phyloP scores from a whole-genome alignment of 2,329 filamentous ascomycete species.

The Talaromyces sp. region DNA sequence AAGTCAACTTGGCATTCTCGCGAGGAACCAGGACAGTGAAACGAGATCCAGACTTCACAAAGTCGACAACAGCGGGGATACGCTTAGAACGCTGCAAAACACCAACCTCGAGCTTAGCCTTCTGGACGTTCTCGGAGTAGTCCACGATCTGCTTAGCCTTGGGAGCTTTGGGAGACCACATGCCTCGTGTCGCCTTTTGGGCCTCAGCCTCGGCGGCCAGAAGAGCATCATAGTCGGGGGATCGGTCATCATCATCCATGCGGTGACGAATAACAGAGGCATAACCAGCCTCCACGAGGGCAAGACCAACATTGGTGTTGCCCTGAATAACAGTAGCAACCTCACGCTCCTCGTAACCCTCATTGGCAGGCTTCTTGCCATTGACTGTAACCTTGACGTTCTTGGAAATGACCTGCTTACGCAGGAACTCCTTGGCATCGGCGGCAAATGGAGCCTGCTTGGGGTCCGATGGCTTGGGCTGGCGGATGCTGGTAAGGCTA shows the following conservation, averaged over 20 bases:
- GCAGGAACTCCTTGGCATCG: slow-evolving; percentile 93
- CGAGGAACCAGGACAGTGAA: slow-evolving; percentile 91
- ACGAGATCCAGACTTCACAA: slow-evolving; percentile 93
- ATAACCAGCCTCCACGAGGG: slow-evolving; percentile 89
- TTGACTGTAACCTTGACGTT: slow-evolving; percentile 88
- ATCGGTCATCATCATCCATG: slow-evolving; percentile 90
- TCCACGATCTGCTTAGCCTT: slow-evolving; percentile 82
- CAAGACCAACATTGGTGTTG: slow-evolving; percentile 82
- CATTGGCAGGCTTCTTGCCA: slow-evolving; percentile 83
- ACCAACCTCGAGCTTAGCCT: slow-evolving; percentile 90
- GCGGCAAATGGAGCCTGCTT: slow-evolving; percentile 86
- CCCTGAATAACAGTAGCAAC: slow-evolving; percentile 85
- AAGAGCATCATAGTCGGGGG: slow-evolving; percentile 80
- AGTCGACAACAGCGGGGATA: slow-evolving; percentile 91
- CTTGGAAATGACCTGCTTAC: slow-evolving; percentile 94
- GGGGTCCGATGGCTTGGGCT: slow-evolving; percentile 84
- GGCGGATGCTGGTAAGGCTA: slow-evolving; percentile 88
- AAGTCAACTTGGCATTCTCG: slow-evolving; percentile 90
- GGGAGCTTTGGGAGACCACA: slow-evolving; percentile 89
- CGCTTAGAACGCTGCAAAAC: slow-evolving; percentile 88
- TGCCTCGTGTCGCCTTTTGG: slow-evolving; percentile 85
- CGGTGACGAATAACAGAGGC: slow-evolving; percentile 92
- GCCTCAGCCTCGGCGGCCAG: slow-evolving; percentile 58
- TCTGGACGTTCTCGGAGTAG: slow-evolving; percentile 88
- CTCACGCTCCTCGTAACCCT: slow-evolving; percentile 91